phyloP scores from a whole-genome alignment of 1,139 yeast species.

The Kodamaea suecica region DNA sequence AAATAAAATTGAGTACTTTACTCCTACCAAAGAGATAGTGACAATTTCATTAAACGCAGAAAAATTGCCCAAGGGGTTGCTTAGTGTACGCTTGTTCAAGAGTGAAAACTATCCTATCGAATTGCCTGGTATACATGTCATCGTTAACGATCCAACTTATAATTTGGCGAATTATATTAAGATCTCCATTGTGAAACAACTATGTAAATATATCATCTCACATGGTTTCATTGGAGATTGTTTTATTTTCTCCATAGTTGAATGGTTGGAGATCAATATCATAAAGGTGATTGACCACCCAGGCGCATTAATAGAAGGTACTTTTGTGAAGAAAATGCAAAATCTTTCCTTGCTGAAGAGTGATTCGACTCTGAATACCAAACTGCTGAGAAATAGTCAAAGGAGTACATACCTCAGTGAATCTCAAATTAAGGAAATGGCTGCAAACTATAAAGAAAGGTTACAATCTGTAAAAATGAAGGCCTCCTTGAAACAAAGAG shows the following conservation, averaged over 20 bases:
- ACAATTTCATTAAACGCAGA: constrained; percentile 32
- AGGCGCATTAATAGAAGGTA: constrained; percentile 37
- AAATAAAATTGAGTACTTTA: constrained; percentile 19
- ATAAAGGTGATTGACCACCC: constrained; percentile 62
- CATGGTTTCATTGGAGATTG: constrained; percentile 62
- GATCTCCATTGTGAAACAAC: constrained; percentile 53
- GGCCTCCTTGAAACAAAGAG: constrained; percentile 35
- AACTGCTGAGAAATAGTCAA: background rate
- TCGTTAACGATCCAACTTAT: constrained; percentile 44
- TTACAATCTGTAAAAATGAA: constrained; percentile 16
- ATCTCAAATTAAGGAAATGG: constrained; percentile 23
- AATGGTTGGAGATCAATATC: constrained; percentile 72
- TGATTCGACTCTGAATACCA: background rate
- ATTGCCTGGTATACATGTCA: constrained; percentile 60
- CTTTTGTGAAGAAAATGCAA: background rate
- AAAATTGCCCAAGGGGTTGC: constrained; percentile 27
- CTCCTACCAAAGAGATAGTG: constrained; percentile 24
- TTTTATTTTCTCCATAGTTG: constrained; percentile 60
- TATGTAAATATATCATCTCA: constrained; percentile 38
- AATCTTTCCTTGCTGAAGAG: background rate
- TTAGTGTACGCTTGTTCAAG: constrained; percentile 52
- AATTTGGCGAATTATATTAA: constrained; percentile 74
- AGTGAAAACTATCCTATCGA: constrained; percentile 55
- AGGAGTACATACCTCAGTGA: constrained; percentile 1
- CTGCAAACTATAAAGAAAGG: constrained; percentile 21